Evolutionary conservation across 495 filamentous ascomycete species (phyloP).

Genomic region (Lasiosphaeria ovina): DNA sequence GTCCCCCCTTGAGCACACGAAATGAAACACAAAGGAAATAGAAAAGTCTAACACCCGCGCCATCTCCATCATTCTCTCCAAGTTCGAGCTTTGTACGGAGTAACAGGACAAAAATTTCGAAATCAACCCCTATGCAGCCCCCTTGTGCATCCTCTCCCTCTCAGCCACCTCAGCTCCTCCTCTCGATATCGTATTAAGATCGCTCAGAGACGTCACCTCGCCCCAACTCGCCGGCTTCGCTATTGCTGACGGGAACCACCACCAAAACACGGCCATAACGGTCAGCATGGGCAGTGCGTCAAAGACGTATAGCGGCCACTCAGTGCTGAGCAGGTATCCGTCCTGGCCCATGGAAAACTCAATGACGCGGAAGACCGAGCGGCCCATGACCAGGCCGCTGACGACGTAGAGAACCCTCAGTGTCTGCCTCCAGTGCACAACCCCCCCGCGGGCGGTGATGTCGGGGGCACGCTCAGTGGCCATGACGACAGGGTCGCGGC

Average conservation of each 20-base stretch:
- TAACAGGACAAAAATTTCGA: too few species aligned
- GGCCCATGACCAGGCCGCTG: constrained; percentile 55
- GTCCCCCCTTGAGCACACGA: not conserved
- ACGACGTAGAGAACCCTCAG: constrained; percentile 52
- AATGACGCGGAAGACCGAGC: constrained; percentile 57
- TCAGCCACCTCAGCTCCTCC: not conserved
- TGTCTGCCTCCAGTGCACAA: constrained; percentile 45
- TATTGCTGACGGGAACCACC: constrained; percentile 1
- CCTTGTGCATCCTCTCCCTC: not conserved
- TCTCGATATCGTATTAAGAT: not conserved
- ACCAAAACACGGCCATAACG: constrained; percentile 46
- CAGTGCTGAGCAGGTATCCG: constrained; percentile 48
- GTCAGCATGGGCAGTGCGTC: constrained; percentile 58
- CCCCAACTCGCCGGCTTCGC: not conserved
- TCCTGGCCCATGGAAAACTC: constrained; percentile 57
- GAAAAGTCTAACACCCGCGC: not conserved
- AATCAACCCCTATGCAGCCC: not conserved
- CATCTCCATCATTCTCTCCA: not conserved
- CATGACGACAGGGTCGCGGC: not conserved
- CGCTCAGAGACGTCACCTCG: not conserved
- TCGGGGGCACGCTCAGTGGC: not conserved
- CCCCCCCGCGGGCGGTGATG: not conserved
- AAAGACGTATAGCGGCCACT: constrained; percentile 62
- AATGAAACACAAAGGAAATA: not conserved
- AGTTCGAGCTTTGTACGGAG: not conserved